phyloP scores from a whole-genome alignment of 2,329 filamentous ascomycete genomes.

The Paecilomyces formosus region DNA sequence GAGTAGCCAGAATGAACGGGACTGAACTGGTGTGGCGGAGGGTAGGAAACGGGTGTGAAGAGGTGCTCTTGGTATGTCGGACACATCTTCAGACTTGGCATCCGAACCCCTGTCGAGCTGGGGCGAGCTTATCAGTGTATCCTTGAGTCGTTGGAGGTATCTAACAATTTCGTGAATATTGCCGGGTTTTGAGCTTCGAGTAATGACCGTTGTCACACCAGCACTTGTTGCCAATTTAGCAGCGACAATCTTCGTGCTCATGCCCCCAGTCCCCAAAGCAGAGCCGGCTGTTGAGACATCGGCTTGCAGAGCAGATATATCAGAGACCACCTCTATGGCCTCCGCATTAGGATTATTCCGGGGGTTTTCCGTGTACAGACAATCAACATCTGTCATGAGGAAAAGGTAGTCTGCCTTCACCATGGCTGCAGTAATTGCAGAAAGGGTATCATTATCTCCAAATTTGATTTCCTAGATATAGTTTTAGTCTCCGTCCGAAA shows the following conservation, averaged over 20 bases:
- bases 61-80: slow-evolving; percentile 38
- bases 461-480: slow-evolving; percentile 78
- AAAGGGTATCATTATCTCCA: slow-evolving; percentile 95
- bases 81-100: slow-evolving; percentile 5
- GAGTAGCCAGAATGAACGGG: slow-evolving; percentile 94
- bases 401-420: slow-evolving; percentile 95
- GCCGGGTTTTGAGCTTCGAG: slow-evolving; percentile 82
- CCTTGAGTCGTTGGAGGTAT: slow-evolving; percentile 62
- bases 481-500: neutral
- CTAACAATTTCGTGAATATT: slow-evolving; percentile 83
- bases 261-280: slow-evolving; percentile 83
- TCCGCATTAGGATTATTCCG: slow-evolving; percentile 75
- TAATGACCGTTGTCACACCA: slow-evolving; percentile 93
- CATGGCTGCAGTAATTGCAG: slow-evolving; percentile 94
- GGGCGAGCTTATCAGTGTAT: neutral
- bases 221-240: slow-evolving; percentile 87
- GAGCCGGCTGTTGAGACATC: slow-evolving; percentile 91
- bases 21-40: slow-evolving; percentile 73
- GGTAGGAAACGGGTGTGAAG: slow-evolving; percentile 91
- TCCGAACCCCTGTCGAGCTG: slow-evolving; percentile 12
- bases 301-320: slow-evolving; percentile 73
- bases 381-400: slow-evolving; percentile 98
- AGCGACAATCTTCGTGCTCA: slow-evolving; percentile 95
- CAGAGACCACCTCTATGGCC: slow-evolving; percentile 85
- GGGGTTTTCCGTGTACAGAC: slow-evolving; percentile 93